Conservation (phyloP, 495 filamentous ascomycete species). For the Hyaloscypha bicolor region DNA sequence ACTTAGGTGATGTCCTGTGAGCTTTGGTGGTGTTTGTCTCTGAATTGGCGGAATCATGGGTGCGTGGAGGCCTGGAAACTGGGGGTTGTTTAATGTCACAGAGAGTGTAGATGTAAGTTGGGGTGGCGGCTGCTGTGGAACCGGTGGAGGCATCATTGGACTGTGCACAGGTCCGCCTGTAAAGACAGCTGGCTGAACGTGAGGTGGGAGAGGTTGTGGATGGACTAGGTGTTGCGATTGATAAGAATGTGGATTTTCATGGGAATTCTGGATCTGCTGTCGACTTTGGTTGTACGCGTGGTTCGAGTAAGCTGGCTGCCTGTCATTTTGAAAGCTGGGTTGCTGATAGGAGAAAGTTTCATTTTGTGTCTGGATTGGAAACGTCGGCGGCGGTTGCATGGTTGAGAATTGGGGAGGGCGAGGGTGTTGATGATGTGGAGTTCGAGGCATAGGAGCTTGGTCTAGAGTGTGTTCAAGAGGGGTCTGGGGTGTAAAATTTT, state of each 20-base stretch:
- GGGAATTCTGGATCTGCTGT: slow-evolving; percentile 33
- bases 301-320: background rate
- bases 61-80: slow-evolving; percentile 52
- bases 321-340: slow-evolving; percentile 15
- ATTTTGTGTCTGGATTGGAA: slow-evolving; percentile 26
- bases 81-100: slow-evolving; percentile 33
- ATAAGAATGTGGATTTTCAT: slow-evolving; percentile 33
- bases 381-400: slow-evolving; percentile 34
- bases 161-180: slow-evolving; percentile 34
- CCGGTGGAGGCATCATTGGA: slow-evolving; percentile 42
- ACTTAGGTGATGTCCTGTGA: slow-evolving; percentile 64
- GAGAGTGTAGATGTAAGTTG: slow-evolving; percentile 7
- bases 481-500: slow-evolving; percentile 32
- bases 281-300: background rate
- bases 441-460: slow-evolving; percentile 40
- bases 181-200: slow-evolving; percentile 31
- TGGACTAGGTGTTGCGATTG: slow-evolving; percentile 49
- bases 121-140: slow-evolving; percentile 41
- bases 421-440: slow-evolving; percentile 33
- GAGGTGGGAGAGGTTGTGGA: slow-evolving; percentile 50
- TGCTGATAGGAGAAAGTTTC: slow-evolving; percentile 24
- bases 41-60: slow-evolving; percentile 54
- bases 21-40: slow-evolving; percentile 43
- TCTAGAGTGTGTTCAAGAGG: slow-evolving; percentile 29
- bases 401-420: slow-evolving; percentile 26